Conservation (phyloP, 2,329 filamentous ascomycete species). For the Botrytis porri region DNA sequence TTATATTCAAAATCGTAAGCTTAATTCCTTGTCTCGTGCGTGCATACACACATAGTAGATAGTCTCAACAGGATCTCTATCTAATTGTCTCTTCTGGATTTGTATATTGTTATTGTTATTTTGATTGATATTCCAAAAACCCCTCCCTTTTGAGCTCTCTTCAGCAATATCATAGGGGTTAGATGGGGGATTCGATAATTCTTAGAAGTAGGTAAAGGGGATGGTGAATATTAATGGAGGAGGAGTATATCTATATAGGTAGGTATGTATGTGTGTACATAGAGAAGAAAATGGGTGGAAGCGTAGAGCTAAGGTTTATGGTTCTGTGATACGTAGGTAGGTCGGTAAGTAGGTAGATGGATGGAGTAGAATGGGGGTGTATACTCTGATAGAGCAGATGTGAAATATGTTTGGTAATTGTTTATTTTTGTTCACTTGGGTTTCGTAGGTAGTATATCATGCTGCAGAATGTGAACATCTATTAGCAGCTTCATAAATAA, state of each 20-base stretch:
- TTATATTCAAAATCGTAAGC: background rate
- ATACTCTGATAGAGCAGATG: background rate
- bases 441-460: background rate
- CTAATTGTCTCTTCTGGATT: background rate
- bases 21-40: background rate
- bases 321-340: background rate
- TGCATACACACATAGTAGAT: background rate
- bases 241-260: background rate
- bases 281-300: background rate
- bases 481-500: background rate
- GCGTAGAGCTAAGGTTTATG: background rate
- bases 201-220: background rate
- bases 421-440: accelerated
- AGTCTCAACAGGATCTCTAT: background rate
- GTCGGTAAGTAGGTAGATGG: background rate
- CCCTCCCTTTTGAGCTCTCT: background rate
- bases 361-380: background rate
- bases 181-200: background rate
- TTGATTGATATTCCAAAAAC: background rate
- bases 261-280: no score
- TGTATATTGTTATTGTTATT: background rate
- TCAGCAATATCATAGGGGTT: background rate
- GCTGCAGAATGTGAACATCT: background rate
- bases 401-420: background rate
- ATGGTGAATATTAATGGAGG: no score